Evolutionary conservation across 345 rosid species (phyloP), one percentile per base, ranked within the genome.

Genomic region (Rhizophora mangle): DNA sequence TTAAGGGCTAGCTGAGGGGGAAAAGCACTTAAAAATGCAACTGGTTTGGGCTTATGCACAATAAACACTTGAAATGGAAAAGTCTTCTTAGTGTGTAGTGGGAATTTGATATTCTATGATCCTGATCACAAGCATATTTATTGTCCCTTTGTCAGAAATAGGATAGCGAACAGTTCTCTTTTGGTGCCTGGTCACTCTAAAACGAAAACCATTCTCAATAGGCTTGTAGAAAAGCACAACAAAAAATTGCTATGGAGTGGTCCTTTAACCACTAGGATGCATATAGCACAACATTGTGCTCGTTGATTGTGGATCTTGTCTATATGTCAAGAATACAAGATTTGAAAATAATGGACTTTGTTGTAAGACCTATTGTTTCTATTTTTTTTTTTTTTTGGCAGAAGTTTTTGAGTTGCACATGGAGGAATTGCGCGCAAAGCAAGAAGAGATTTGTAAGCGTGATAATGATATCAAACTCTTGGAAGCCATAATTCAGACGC

Each of bases 401-500:
- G 97, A 92, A 89, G 96, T 95, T 60, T 95, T 95, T 71, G 83
- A 92, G 73, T 78, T 95, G 69, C 96, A 95, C 81, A 82, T 86
- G 93, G 97, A 92, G 76, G 99, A 95, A 84, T 79, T 92, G 74
- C 85, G 87, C 21, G 81, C 89, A 19, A 91, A 87, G 88, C 98
- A 94, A 83, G 97, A 88, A 64, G 93, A 94, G 76, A 91, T 91
- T 15, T 69, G 81, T 0, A 89, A 89, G 75, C 93, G 96, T 2
- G 97, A 94, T 60, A 80, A 82, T 2, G 98, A 94, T 72, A 88
- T 89, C 60, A 91, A 94, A 68, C 97, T 94, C 59, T 82, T 94
- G 78, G 96, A 94, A 83, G 95, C 98, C 47, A 91, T 94, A 72
- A 87, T 91, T 81, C 98, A 88, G 79, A 94, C 98, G 13, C 86